Evolutionary conservation across 2,329 filamentous ascomycete species (phyloP).

Genomic region (Hypomyces perniciosus): DNA sequence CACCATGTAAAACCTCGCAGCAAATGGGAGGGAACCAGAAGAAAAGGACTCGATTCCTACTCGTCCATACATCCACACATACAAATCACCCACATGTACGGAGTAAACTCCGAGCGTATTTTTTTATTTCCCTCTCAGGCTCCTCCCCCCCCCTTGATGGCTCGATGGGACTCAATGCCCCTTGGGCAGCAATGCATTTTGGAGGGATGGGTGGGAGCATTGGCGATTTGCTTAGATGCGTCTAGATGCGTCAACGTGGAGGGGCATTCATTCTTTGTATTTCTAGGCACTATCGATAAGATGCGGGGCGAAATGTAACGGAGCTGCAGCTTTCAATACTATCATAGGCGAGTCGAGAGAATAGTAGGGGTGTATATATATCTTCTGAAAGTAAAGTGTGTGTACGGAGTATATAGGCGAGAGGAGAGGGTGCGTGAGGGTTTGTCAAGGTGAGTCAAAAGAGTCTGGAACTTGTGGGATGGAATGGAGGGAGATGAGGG

Average conservation of each 20-base stretch:
- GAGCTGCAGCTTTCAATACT: background rate
- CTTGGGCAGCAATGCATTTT: background rate
- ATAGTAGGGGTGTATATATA: background rate
- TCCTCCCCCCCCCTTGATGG: background rate
- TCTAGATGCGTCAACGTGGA: background rate
- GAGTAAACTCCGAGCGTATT: background rate
- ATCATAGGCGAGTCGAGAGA: background rate
- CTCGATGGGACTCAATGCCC: background rate
- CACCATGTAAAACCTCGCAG: no score
- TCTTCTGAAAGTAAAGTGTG: no score
- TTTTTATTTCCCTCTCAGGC: background rate
- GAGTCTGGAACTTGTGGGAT: no score
- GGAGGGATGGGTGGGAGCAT: background rate
- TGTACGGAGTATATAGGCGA: no score
- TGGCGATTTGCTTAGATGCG: background rate
- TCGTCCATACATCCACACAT: no score
- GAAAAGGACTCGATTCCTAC: no score
- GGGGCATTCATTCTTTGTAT: background rate
- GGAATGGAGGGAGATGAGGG: no score
- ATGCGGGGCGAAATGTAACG: background rate
- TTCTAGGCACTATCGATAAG: background rate
- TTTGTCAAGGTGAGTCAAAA: no score
- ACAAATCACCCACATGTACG: background rate
- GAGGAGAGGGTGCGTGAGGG: no score
- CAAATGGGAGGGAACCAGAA: no score